A percentile compares a stretch with the other conserved stretches of the same genome.
phyloP scores from a whole-genome alignment of 1,284 basidiomycete species.

The Phenoliferia sp. region DNA sequence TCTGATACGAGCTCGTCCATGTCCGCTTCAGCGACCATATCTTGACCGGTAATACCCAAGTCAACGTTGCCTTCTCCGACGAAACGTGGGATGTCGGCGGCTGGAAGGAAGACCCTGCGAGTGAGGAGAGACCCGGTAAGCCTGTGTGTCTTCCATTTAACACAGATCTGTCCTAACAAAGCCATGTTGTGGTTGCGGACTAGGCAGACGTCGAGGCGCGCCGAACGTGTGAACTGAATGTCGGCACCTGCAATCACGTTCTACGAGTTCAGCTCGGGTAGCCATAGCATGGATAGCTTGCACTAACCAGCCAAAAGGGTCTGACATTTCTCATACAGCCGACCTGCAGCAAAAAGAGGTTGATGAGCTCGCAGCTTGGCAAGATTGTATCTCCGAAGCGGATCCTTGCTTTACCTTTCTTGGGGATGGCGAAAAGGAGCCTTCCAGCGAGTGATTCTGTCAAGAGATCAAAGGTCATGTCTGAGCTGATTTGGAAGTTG shows the following conservation, averaged over 20 bases:
- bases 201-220: conserved; percentile 85
- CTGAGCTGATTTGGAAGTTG: background rate
- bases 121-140: too few species aligned
- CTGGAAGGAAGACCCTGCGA: conserved; percentile 87
- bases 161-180: conserved; percentile 62
- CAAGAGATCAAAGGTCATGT: background rate
- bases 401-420: too few species aligned
- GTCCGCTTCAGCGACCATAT: conserved; percentile 87
- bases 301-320: conserved; percentile 68
- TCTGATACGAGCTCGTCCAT: conserved; percentile 75
- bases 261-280: background rate
- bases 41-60: conserved; percentile 87
- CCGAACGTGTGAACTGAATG: conserved; percentile 86
- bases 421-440: conserved; percentile 90
- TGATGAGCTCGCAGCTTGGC: background rate
- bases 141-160: background rate
- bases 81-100: conserved; percentile 95
- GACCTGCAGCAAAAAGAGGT: conserved; percentile 50
- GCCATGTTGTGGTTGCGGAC: conserved; percentile 91
- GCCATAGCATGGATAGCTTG: background rate
- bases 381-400: conserved; percentile 2
- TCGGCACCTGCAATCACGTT: conserved; percentile 66
- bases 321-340: conserved; percentile 88
- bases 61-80: conserved; percentile 97
- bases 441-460: conserved; percentile 48